These are phyloP conservation scores for Sclerotinia glacialis DNA, from an alignment of 2,329 filamentous ascomycete genomes.

Conservation along the genomic window DNA sequence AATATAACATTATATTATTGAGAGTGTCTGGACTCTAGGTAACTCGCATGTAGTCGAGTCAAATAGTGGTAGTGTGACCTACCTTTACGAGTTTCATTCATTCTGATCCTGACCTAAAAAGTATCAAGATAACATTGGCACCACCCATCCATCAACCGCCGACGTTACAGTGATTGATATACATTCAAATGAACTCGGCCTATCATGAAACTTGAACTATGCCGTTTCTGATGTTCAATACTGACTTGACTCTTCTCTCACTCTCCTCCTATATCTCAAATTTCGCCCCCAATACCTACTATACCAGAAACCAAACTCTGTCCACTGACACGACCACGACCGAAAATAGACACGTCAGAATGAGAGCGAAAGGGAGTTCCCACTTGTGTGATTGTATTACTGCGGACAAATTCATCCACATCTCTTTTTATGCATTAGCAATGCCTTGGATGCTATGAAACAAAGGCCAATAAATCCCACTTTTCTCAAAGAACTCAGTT, in stretches of 20 bases:
- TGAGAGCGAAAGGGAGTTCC: background rate
- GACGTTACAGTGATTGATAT: background rate
- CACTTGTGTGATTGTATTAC: slow-evolving; percentile 9
- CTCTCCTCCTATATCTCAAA: background rate
- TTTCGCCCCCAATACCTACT: background rate
- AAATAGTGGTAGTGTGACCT: background rate
- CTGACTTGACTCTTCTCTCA: background rate
- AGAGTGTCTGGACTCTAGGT: slow-evolving; percentile 1
- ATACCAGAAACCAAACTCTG: slow-evolving; percentile 7
- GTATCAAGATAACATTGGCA: background rate
- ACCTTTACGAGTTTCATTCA: background rate
- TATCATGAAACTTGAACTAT: background rate
- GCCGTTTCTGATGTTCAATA: background rate
- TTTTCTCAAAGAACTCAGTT: background rate
- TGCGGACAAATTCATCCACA: background rate
- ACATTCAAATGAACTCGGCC: background rate
- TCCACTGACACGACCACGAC: background rate
- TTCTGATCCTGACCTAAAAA: background rate
- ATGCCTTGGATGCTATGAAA: slow-evolving; percentile 4
- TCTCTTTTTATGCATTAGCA: background rate
- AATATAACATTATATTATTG: background rate
- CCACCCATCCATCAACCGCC: background rate
- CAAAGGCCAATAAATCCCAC: background rate
- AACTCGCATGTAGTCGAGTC: too few species aligned
- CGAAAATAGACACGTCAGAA: slow-evolving; percentile 10